Evolutionary conservation across 345 rosid genomes (phyloP).

Genomic region (Pelargonium nanum): DNA sequence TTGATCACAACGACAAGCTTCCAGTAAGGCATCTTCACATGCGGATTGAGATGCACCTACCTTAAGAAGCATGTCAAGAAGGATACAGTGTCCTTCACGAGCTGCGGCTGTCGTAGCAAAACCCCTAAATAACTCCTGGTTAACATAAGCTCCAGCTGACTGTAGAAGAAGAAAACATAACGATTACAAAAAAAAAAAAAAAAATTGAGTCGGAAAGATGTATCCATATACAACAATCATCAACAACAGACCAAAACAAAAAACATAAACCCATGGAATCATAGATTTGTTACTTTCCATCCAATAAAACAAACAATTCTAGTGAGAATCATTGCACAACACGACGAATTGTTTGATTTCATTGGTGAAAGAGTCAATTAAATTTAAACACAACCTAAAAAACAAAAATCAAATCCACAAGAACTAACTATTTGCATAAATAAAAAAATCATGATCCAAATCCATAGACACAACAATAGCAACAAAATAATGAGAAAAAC

Average conservation of each 20-base stretch:
- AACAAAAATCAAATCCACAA: neutral
- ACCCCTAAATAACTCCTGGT: slow-evolving; percentile 28
- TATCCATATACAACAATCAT: neutral
- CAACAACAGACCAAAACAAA: neutral
- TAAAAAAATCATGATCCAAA: neutral
- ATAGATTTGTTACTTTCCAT: too few species aligned
- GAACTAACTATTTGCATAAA: neutral
- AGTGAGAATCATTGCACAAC: too few species aligned
- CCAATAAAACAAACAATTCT: too few species aligned
- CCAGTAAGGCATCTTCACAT: slow-evolving; percentile 25
- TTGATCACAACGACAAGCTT: slow-evolving; percentile 26
- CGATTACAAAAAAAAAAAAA: neutral
- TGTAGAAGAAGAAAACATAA: slow-evolving; percentile 8
- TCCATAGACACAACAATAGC: neutral
- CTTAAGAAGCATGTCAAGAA: slow-evolving; percentile 31
- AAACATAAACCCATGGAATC: neutral
- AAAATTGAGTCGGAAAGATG: too few species aligned
- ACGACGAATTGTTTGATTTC: too few species aligned
- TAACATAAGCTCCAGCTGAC: slow-evolving; percentile 34
- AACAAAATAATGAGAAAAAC: neutral
- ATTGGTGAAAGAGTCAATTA: too few species aligned
- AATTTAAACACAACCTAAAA: neutral
- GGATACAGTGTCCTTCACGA: slow-evolving; percentile 23
- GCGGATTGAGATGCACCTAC: slow-evolving; percentile 30
- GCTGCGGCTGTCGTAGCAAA: slow-evolving; percentile 34